These are phyloP conservation scores for Cadophora gregata DNA, from an alignment of 2,329 filamentous ascomycete genomes.

Conservation along the genomic window DNA sequence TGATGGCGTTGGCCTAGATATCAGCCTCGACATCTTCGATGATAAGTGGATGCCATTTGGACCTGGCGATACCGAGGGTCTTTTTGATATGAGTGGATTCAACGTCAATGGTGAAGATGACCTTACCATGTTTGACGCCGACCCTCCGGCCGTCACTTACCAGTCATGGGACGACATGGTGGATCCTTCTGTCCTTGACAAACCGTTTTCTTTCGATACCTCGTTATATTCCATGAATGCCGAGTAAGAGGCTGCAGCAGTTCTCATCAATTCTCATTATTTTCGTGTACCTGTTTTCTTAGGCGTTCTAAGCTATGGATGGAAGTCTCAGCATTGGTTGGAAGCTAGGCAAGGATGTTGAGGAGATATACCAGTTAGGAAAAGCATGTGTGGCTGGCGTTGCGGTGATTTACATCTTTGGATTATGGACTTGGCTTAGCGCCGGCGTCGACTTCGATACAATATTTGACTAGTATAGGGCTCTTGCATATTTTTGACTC, in stretches of 20 bases:
- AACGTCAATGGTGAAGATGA: conserved; percentile 41
- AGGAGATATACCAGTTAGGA: conserved; percentile 21
- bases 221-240: conserved; percentile 51
- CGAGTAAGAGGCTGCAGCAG: conserved; percentile 30
- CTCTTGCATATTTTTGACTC: background rate
- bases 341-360: background rate
- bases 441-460: conserved; percentile 11
- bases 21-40: conserved; percentile 51
- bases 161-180: conserved; percentile 57
- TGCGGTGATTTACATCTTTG: background rate
- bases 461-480: background rate
- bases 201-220: conserved; percentile 59
- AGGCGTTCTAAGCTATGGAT: conserved; percentile 16
- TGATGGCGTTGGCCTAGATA: conserved; percentile 59
- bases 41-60: conserved; percentile 54
- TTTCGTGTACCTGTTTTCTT: conserved; percentile 24
- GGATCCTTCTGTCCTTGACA: conserved; percentile 53
- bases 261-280: conserved; percentile 26
- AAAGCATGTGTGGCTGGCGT: conserved; percentile 25
- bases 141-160: conserved; percentile 38
- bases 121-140: conserved; percentile 40
- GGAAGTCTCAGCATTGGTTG: conserved; percentile 9
- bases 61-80: conserved; percentile 49
- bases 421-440: conserved; percentile 10
- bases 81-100: conserved; percentile 51